Conservation (phyloP, 495 filamentous ascomycete genomes). For the Extremus antarcticus region DNA sequence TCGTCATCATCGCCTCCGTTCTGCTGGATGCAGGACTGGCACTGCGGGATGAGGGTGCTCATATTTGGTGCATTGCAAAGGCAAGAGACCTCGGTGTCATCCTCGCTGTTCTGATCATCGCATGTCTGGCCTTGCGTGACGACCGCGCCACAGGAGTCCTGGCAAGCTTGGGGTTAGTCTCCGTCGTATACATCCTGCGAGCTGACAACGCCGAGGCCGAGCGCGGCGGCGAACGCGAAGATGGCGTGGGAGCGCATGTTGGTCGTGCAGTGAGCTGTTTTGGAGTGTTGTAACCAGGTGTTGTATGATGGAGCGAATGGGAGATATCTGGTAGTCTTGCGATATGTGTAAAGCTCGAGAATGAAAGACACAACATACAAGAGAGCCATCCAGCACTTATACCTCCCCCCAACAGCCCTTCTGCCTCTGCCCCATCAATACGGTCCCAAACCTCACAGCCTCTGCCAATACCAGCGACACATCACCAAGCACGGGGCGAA, state of each 20-base stretch:
- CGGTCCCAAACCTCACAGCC: neutral
- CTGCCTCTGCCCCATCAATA: too few relatives aligned
- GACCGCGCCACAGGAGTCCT: neutral
- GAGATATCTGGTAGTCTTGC: too few relatives aligned
- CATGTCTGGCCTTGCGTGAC: neutral
- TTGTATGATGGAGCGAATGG: neutral
- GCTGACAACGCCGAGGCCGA: neutral
- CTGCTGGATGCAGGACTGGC: neutral
- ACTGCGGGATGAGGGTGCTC: neutral
- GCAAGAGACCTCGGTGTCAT: neutral
- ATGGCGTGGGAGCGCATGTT: neutral
- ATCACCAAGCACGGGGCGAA: too few relatives aligned
- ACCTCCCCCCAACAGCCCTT: too few relatives aligned
- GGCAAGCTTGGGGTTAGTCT: neutral
- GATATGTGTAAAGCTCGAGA: too few relatives aligned
- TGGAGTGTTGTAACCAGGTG: neutral
- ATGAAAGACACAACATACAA: too few relatives aligned
- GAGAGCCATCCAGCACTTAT: too few relatives aligned
- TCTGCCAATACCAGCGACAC: neutral
- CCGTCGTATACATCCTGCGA: neutral
- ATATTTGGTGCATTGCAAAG: neutral
- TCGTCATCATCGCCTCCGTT: neutral
- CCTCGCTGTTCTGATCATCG: neutral
- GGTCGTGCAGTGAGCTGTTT: neutral
- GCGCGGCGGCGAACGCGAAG: neutral